These are phyloP conservation scores for Pseudonitzschia multiseries DNA, from an alignment of 108 stramenopile genomes.

Conservation along the genomic window DNA sequence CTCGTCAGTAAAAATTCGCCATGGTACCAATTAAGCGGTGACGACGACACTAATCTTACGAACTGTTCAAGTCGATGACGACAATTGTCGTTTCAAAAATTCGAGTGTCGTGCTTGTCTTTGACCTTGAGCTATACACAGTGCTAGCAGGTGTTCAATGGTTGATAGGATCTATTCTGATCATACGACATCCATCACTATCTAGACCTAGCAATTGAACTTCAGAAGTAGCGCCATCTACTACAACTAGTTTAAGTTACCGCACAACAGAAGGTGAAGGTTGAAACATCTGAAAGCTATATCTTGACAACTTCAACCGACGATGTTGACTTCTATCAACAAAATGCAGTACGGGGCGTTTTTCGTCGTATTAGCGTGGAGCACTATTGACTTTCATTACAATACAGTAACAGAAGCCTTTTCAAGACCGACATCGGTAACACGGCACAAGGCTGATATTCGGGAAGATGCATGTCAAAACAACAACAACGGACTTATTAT, in stretches of 20 bases:
- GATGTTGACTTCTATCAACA: neutral
- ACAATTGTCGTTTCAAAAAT: neutral
- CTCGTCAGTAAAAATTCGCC: neutral
- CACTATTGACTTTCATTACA: neutral
- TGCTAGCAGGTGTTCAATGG: no score
- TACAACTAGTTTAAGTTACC: neutral
- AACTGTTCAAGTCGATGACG: neutral
- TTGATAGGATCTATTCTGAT: no score
- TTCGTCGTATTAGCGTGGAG: neutral
- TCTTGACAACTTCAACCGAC: neutral
- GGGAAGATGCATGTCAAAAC: neutral
- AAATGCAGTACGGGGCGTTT: neutral
- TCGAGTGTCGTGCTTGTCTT: neutral
- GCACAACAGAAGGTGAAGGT: neutral
- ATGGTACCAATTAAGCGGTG: neutral
- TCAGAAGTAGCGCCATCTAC: neutral
- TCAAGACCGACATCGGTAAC: neutral
- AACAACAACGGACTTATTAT: neutral
- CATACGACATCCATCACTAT: no score
- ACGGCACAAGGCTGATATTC: neutral
- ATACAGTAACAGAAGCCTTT: constrained; percentile 9
- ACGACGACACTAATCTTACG: neutral
- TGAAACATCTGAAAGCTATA: neutral
- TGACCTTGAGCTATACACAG: no score
- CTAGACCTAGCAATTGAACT: no score